A percentile compares a stretch with the other conserved stretches of the same genome.
Evolutionary conservation across 2,329 filamentous ascomycete species (phyloP).

Genomic region (Curvularia spicifera): DNA sequence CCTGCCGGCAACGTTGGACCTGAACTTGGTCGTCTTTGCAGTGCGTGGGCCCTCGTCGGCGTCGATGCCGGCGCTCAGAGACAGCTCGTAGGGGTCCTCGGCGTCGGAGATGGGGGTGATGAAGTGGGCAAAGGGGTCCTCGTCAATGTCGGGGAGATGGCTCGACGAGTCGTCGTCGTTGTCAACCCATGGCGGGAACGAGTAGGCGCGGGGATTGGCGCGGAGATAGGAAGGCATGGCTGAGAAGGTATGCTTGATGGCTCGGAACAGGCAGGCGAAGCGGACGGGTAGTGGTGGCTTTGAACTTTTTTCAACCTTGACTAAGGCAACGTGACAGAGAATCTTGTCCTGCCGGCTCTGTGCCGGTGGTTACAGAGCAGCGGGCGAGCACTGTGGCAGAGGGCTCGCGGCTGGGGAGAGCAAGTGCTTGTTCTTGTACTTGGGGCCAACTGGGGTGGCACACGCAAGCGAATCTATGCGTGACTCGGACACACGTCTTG

Average conservation of each 20-base stretch:
- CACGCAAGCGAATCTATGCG: constrained; percentile 37
- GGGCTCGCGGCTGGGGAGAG: constrained; percentile 25
- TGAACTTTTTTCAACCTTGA: constrained; percentile 37
- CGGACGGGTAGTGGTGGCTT: constrained; percentile 33
- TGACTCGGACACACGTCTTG: constrained; percentile 38
- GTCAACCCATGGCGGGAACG: constrained; percentile 46
- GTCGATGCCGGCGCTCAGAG: constrained; percentile 50
- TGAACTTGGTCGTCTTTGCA: constrained; percentile 48
- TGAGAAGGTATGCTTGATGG: constrained; percentile 33
- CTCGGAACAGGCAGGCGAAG: constrained; percentile 27
- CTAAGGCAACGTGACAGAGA: constrained; percentile 28
- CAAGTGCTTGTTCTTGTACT: constrained; percentile 25
- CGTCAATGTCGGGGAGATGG: constrained; percentile 50
- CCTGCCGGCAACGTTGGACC: constrained; percentile 47
- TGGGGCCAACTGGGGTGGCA: constrained; percentile 26
- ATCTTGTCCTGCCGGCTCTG: constrained; percentile 34
- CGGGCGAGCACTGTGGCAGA: constrained; percentile 21
- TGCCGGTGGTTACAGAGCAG: constrained; percentile 42
- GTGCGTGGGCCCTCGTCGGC: constrained; percentile 35
- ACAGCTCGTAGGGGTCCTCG: constrained; percentile 49
- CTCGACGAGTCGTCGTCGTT: constrained; percentile 30
- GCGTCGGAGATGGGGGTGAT: constrained; percentile 51
- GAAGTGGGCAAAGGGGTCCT: constrained; percentile 54
- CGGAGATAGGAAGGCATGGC: constrained; percentile 47
- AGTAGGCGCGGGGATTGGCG: constrained; percentile 39